Conservation (phyloP, 2,329 filamentous ascomycete genomes). For the Eurotiales sp. region DNA sequence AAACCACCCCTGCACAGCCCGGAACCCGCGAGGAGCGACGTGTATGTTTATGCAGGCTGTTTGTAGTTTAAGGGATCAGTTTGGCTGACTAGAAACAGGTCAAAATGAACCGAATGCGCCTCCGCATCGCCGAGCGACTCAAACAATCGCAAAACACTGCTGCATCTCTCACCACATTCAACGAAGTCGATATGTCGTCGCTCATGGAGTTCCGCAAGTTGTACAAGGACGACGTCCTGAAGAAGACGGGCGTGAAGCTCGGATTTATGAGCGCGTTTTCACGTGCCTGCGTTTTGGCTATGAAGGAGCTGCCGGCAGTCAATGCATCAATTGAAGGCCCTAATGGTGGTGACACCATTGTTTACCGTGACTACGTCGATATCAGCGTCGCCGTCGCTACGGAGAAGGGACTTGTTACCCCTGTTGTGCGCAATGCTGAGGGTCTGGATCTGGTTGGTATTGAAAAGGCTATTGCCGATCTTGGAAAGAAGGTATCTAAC, state of each 20-base stretch:
- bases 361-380: constrained; percentile 97
- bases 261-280: constrained; percentile 99
- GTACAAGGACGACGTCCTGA: constrained; percentile 94
- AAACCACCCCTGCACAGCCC: constrained; percentile 37
- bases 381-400: constrained; percentile 96
- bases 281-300: constrained; percentile 81
- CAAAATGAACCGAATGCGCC: constrained; percentile 99
- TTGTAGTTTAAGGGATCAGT: neutral
- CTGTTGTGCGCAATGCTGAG: constrained; percentile 92
- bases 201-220: constrained; percentile 95
- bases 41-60: constrained; percentile 51
- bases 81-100: constrained; percentile 56
- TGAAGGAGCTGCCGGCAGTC: constrained; percentile 90
- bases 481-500: constrained; percentile 94
- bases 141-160: constrained; percentile 99
- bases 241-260: constrained; percentile 95
- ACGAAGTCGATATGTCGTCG: constrained; percentile 98
- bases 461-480: constrained; percentile 84
- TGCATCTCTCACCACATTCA: constrained; percentile 95
- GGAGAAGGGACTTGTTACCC: constrained; percentile 94
- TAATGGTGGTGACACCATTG: constrained; percentile 92
- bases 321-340: constrained; percentile 97
- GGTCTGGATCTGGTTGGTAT: constrained; percentile 82
- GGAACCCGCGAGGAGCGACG: constrained; percentile 83
- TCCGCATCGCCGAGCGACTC: constrained; percentile 92